phyloP scores from a whole-genome alignment of 2,329 filamentous ascomycete species.

The Penicillium griseofulvum region DNA sequence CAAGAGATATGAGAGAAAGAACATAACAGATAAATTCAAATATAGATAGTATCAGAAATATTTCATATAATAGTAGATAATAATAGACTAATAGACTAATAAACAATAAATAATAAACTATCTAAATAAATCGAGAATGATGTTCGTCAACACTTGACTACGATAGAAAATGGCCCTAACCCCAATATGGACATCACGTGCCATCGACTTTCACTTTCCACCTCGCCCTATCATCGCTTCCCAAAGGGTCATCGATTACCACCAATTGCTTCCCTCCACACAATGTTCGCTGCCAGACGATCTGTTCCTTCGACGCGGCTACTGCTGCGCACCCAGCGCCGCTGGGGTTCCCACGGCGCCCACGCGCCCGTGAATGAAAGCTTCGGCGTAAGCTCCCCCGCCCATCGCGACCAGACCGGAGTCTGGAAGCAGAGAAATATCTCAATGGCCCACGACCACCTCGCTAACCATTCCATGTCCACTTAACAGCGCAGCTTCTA shows the following conservation, averaged over 20 bases:
- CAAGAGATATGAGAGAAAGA: not conserved
- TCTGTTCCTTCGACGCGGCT: slow-evolving; percentile 38
- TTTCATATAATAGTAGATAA: not conserved
- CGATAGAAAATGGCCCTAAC: slow-evolving; percentile 10
- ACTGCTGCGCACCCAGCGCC: slow-evolving; percentile 42
- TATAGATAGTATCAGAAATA: not conserved
- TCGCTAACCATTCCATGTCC: slow-evolving; percentile 19
- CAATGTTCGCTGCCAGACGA: slow-evolving; percentile 44
- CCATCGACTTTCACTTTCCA: slow-evolving; percentile 17
- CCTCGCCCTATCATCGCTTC: slow-evolving; percentile 24
- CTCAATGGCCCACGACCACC: slow-evolving; percentile 6
- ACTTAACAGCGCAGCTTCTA: slow-evolving; percentile 48
- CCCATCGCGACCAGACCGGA: slow-evolving; percentile 8
- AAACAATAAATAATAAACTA: not conserved
- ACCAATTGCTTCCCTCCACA: slow-evolving; percentile 32
- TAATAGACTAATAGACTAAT: not conserved
- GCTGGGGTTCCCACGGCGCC: slow-evolving; percentile 44
- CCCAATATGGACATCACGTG: slow-evolving; percentile 22
- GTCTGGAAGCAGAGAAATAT: slow-evolving; percentile 7
- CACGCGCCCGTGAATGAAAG: slow-evolving; percentile 47
- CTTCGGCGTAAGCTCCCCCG: slow-evolving; percentile 43
- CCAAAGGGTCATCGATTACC: slow-evolving; percentile 33
- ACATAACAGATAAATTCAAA: not conserved
- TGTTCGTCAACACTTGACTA: not conserved
- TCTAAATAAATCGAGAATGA: not conserved